A percentile compares a stretch with the other conserved stretches of the same genome.
phyloP scores from a whole-genome alignment of 2,329 filamentous ascomycete species.

The Pseudogymnoascus verrucosus region DNA sequence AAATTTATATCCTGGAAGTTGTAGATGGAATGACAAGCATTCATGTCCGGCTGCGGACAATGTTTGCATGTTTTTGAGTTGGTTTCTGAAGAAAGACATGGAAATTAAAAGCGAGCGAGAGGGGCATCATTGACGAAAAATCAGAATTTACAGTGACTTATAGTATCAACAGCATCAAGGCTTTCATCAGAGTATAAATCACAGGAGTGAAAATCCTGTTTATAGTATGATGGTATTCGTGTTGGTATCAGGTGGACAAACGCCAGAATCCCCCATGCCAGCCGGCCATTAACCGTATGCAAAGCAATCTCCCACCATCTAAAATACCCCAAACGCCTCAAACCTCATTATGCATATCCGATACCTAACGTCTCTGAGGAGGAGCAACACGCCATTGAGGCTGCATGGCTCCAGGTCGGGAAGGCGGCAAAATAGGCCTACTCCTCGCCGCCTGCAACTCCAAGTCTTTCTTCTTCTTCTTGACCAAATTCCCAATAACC shows the following conservation, averaged over 20 bases:
- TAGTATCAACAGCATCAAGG: neutral
- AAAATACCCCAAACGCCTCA: neutral
- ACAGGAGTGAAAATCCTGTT: neutral
- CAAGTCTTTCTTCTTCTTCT: slow-evolving; percentile 8
- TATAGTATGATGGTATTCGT: neutral
- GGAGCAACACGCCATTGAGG: neutral
- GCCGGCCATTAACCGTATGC: neutral
- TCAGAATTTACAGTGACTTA: no score
- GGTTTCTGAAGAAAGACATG: neutral
- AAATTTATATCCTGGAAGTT: neutral
- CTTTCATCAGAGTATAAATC: neutral
- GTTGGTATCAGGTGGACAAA: neutral
- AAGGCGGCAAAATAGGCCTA: neutral
- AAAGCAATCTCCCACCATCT: neutral
- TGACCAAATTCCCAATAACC: slow-evolving; percentile 9
- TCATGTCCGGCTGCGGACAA: neutral
- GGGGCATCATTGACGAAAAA: neutral
- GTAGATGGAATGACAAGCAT: neutral
- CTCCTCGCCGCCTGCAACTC: neutral
- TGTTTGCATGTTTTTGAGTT: neutral
- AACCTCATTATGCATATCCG: neutral
- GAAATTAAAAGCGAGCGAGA: neutral
- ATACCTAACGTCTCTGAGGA: neutral
- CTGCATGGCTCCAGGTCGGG: neutral
- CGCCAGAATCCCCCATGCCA: neutral